Base-by-base conservation (phyloP, 768 basidiomycete genomes). In the Cystobasidiopsis lactophilus region DNA sequence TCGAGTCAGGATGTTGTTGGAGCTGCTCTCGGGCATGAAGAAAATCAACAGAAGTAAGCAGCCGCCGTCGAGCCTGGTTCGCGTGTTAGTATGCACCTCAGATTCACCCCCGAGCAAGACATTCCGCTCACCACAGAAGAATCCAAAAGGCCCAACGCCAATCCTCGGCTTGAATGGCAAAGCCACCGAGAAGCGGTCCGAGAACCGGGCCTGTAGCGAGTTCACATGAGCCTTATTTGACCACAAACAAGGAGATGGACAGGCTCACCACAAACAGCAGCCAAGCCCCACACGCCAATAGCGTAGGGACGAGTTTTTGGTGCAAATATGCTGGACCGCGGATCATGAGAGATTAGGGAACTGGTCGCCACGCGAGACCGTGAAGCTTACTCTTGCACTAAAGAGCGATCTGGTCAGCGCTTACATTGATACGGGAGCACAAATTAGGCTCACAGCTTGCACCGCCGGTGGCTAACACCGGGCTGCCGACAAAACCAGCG, bases 401-500 rank as follows among this genome's bases (percentile, higher is more conserved):
- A n/a, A n/a, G n/a, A n/a, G n/a, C n/a, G n/a, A n/a, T n/a, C n/a
- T n/a, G n/a, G n/a, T n/a, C n/a, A n/a, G n/a, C n/a, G n/a, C n/a
- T n/a, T n/a, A n/a, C n/a, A n/a, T n/a, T n/a, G n/a, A n/a, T n/a
- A n/a, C n/a, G n/a, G n/a, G n/a, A n/a, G n/a, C n/a, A n/a, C n/a
- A n/a, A n/a, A n/a, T n/a, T n/a, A n/a, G n/a, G n/a, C n/a, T n/a
- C n/a, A n/a, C n/a, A n/a, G n/a, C n/a, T n/a, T 59, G 57, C 59
- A 38, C 67, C 68, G 41, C 67, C 66, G 3, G 65, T 68, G 4
- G 67, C 66, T 5, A 67, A 52, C 13, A 65, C 63, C 1, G 66
- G 66, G 27, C 55, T 58, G 1, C 67, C 66, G 40, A 63, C 53
- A 59, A 69, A 68, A 35, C 67, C 67, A 40, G 67, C 62, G n/a